Evolutionary conservation across 371 early-diverging fungal species (phyloP).

Genomic region (Parasitella parasitica): DNA sequence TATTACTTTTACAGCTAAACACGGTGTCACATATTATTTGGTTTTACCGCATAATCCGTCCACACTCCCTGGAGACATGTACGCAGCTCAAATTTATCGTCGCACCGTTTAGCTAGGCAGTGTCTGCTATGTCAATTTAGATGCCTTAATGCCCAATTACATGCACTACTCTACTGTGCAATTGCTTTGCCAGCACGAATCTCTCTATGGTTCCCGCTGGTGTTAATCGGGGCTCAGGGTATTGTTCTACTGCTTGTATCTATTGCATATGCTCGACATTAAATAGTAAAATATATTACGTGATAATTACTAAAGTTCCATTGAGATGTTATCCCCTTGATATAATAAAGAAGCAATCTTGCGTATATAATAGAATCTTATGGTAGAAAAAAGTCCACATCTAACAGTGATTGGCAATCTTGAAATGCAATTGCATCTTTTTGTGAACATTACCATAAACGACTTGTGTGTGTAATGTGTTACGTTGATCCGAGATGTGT

Average conservation of each 20-base stretch:
- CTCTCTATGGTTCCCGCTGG: neutral
- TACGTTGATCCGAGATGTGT: neutral
- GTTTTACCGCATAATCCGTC: too few relatives aligned
- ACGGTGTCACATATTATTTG: neutral
- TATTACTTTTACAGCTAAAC: neutral
- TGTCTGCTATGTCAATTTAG: conserved; percentile 80
- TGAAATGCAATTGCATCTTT: neutral
- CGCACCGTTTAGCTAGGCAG: conserved; percentile 90
- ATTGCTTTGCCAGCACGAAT: neutral
- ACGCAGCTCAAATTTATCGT: conserved; percentile 95
- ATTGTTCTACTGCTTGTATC: too few relatives aligned
- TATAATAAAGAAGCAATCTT: too few relatives aligned
- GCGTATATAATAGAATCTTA: too few relatives aligned
- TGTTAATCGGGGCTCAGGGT: too few relatives aligned
- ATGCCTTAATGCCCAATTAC: conserved; percentile 77
- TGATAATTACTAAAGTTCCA: too few relatives aligned
- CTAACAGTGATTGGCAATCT: neutral
- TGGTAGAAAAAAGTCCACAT: too few relatives aligned
- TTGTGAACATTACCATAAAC: neutral
- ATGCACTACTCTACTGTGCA: conserved; percentile 75
- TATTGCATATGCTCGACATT: too few relatives aligned
- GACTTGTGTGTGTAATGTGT: neutral
- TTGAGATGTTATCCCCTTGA: too few relatives aligned
- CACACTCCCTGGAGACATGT: conserved; percentile 76
- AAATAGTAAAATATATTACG: too few relatives aligned